A percentile compares a stretch with the other conserved stretches of the same genome.
These are phyloP conservation scores for Verticillium zaregamsianum DNA, from an alignment of 2,329 filamentous ascomycete species.

Conservation along the genomic window DNA sequence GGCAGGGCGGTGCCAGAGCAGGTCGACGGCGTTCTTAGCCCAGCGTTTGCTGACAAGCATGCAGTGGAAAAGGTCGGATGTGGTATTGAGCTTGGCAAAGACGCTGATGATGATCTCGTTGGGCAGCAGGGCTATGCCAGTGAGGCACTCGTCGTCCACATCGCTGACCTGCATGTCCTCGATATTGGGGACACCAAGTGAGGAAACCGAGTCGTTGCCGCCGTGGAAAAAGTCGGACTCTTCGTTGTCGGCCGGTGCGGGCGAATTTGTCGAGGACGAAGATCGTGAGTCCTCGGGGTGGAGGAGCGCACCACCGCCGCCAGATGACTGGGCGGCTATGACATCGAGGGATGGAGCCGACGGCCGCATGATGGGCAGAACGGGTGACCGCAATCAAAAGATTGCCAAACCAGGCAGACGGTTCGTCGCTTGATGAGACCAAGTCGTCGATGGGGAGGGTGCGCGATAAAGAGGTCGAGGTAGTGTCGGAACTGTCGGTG, in stretches of 20 bases:
- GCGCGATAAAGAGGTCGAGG: constrained; percentile 1
- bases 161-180: constrained; percentile 68
- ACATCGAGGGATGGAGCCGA: constrained; percentile 21
- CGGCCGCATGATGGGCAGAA: constrained; percentile 17
- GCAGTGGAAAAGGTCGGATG: constrained; percentile 76
- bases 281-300: constrained; percentile 49
- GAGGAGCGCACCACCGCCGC: constrained; percentile 23
- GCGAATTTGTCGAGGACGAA: constrained; percentile 70
- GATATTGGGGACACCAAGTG: constrained; percentile 74
- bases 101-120: constrained; percentile 93
- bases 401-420: neutral
- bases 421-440: neutral
- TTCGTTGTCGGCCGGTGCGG: constrained; percentile 73
- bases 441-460: neutral
- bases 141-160: constrained; percentile 59
- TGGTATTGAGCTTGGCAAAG: constrained; percentile 75
- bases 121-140: constrained; percentile 81
- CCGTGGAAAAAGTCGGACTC: constrained; percentile 91
- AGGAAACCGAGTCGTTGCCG: constrained; percentile 91
- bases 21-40: constrained; percentile 86
- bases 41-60: constrained; percentile 94
- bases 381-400: constrained; percentile 1
- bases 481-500: constrained; percentile 7
- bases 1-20: constrained; percentile 90
- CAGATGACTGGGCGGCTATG: constrained; percentile 16